Evolutionary conservation across 805 yeast genomes (phyloP).

Genomic region (Dipodascus albidus): DNA sequence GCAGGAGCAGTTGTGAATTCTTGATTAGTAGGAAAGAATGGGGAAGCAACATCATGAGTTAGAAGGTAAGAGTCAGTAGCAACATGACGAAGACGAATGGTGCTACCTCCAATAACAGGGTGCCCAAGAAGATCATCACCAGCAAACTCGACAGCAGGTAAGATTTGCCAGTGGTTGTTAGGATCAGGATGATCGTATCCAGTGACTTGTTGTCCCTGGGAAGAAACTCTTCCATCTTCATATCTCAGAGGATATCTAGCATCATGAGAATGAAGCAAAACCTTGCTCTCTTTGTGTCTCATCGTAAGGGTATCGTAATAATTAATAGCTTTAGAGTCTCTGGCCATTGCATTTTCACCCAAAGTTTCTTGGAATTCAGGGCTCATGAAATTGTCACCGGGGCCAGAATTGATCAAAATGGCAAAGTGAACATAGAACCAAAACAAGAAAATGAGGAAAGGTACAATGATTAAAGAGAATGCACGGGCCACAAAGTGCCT

Average conservation of each 20-base stretch:
- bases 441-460: constrained; percentile 67
- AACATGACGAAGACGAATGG: constrained; percentile 69
- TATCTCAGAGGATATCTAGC: constrained; percentile 77
- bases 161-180: constrained; percentile 78
- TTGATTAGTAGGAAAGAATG: constrained; percentile 81
- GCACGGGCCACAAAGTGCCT: constrained; percentile 71
- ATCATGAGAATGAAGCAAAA: constrained; percentile 73
- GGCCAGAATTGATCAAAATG: constrained; percentile 75
- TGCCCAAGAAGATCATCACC: constrained; percentile 29
- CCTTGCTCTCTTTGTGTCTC: constrained; percentile 68
- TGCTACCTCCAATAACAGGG: constrained; percentile 57
- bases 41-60: constrained; percentile 95
- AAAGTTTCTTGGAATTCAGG: constrained; percentile 88
- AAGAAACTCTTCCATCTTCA: constrained; percentile 91
- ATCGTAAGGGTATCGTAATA: constrained; percentile 69
- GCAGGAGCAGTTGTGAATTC: constrained; percentile 69
- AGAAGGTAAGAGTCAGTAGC: constrained; percentile 68
- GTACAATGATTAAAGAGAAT: constrained; percentile 60
- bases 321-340: constrained; percentile 57
- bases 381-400: constrained; percentile 95
- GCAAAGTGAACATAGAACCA: constrained; percentile 92
- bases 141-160: constrained; percentile 46
- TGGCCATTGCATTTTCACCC: constrained; percentile 69
- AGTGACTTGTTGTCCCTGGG: constrained; percentile 92
- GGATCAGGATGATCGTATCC: constrained; percentile 38